Conservation (phyloP, 1,284 basidiomycete species). For the Exsudoporus floridanus region DNA sequence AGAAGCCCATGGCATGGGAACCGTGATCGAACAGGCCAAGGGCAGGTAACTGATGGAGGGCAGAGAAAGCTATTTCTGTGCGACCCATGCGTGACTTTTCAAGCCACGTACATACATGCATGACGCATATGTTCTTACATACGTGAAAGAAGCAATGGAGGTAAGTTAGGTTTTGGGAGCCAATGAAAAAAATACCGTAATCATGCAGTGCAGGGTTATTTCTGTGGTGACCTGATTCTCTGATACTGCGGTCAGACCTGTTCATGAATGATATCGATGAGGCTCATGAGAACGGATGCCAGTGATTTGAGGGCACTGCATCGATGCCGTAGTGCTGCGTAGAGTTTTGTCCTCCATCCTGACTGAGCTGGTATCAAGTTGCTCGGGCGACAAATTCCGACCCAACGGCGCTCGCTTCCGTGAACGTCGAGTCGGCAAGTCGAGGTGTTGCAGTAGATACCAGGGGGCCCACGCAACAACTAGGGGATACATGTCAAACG, state of each 20-base stretch:
- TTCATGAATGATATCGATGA: too few species aligned
- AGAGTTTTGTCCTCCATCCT: not conserved
- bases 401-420: not conserved
- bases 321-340: too few species aligned
- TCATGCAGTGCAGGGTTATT: not conserved
- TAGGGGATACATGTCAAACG: too few species aligned
- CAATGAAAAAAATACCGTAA: not conserved
- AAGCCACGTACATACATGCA: not conserved
- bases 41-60: not conserved
- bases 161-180: not conserved
- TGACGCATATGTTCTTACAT: not conserved
- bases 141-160: conserved; percentile 4
- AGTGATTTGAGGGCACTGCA: not conserved
- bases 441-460: not conserved
- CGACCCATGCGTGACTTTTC: not conserved
- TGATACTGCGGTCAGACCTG: not conserved
- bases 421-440: not conserved
- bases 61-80: not conserved
- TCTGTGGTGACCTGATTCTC: not conserved
- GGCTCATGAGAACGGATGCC: not conserved
- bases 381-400: not conserved
- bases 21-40: not conserved
- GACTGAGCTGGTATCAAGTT: not conserved
- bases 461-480: too few species aligned
- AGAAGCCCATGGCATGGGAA: not conserved